These are phyloP conservation scores for Catenaria anguillulae DNA, from an alignment of 371 early-diverging fungal species.

Conservation along the genomic window DNA sequence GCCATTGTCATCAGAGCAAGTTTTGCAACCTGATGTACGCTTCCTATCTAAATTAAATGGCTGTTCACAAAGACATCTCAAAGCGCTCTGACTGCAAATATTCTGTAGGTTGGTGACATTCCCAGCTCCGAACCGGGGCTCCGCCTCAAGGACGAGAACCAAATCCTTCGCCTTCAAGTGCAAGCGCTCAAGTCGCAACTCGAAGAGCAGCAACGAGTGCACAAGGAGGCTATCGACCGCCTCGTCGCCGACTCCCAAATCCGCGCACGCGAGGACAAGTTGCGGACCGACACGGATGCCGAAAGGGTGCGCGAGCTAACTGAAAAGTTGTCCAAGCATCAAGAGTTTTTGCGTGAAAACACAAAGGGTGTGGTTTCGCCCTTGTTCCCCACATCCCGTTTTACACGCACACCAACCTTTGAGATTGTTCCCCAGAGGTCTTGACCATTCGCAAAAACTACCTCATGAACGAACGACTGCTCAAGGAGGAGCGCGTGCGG, in stretches of 20 bases:
- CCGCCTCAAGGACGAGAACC: conserved; percentile 30
- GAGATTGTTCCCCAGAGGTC: conserved; percentile 17
- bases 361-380: conserved; percentile 19
- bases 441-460: conserved; percentile 22
- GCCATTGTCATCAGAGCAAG: too few relatives aligned
- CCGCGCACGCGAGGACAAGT: conserved; percentile 15
- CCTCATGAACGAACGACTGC: conserved; percentile 18
- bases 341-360: conserved; percentile 29
- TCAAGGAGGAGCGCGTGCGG: conserved; percentile 27
- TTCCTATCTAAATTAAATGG: too few relatives aligned
- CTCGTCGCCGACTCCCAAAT: conserved; percentile 20
- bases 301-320: conserved; percentile 17
- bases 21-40: too few relatives aligned
- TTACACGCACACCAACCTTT: too few relatives aligned
- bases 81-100: too few relatives aligned
- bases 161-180: conserved; percentile 21
- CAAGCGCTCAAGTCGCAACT: conserved; percentile 27
- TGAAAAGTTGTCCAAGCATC: conserved; percentile 12
- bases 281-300: conserved; percentile 20
- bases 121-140: too few relatives aligned
- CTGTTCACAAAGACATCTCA: too few relatives aligned
- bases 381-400: not conserved
- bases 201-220: conserved; percentile 21
- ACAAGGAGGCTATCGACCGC: conserved; percentile 21
- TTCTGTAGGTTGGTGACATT: too few relatives aligned